A percentile compares a stretch with the other conserved stretches of the same genome.
These are phyloP conservation scores for Aechmea fasciata DNA, from an alignment of 176 grass and related monocot genomes.

Conservation along the genomic window DNA sequence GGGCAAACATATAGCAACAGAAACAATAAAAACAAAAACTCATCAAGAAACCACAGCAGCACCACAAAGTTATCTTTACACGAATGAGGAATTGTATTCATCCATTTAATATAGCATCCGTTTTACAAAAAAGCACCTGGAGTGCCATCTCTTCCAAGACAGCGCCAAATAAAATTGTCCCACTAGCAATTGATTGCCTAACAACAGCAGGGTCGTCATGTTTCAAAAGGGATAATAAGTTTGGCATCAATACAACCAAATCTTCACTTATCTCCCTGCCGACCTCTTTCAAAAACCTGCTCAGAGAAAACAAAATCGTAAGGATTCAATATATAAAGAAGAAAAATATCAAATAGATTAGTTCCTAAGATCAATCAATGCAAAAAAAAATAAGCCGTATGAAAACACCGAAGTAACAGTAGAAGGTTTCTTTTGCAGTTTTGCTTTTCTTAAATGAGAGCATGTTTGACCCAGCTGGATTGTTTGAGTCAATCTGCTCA, in stretches of 20 bases:
- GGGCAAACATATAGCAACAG: constrained; percentile 27
- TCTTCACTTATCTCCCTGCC: constrained; percentile 65
- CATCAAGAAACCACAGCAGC: constrained; percentile 34
- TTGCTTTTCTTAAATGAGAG: too few species aligned
- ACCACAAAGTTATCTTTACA: constrained; percentile 50
- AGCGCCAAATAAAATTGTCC: constrained; percentile 90
- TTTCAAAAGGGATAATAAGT: constrained; percentile 79
- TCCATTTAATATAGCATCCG: constrained; percentile 57
- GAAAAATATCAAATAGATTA: not conserved
- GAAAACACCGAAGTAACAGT: not conserved
- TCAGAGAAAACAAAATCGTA: constrained; percentile 2
- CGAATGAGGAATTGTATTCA: constrained; percentile 37
- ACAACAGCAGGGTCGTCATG: constrained; percentile 62
- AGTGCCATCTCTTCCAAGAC: constrained; percentile 98
- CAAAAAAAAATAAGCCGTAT: not conserved
- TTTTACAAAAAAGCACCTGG: constrained; percentile 98
- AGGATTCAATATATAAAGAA: not conserved
- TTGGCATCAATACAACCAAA: constrained; percentile 86
- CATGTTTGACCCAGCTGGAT: too few species aligned
- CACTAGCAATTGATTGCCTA: constrained; percentile 97
- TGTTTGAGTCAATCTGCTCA: too few species aligned
- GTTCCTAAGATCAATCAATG: not conserved
- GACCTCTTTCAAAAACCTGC: constrained; percentile 81
- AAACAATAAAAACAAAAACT: constrained; percentile 10
- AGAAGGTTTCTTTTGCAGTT: too few species aligned